Evolutionary conservation across 139 green algal species (phyloP).

Genomic region (Asterochloris erici): DNA sequence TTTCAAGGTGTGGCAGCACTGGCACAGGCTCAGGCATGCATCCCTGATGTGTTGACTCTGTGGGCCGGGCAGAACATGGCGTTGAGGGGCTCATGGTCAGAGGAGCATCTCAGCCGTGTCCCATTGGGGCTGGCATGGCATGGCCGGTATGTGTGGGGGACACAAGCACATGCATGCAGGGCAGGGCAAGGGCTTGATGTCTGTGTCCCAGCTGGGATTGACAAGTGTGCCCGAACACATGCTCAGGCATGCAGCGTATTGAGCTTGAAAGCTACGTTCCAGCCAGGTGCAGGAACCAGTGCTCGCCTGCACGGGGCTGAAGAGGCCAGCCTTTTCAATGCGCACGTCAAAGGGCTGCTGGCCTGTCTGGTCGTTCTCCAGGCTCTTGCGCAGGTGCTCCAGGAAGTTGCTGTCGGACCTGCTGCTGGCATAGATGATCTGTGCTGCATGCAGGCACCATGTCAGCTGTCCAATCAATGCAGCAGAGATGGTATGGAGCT

Average conservation of each 20-base stretch:
- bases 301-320: conserved; percentile 17
- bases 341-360: conserved; percentile 19
- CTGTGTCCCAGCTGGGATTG: no score
- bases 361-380: neutral
- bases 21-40: neutral
- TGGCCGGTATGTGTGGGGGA: no score
- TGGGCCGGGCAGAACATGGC: no score
- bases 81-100: no score
- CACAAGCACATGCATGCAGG: no score
- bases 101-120: no score
- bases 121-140: no score
- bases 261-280: conserved; percentile 6
- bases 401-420: conserved; percentile 44
- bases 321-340: conserved; percentile 28
- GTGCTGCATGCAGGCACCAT: neutral
- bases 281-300: conserved; percentile 15
- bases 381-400: conserved; percentile 18
- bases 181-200: no score
- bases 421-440: conserved; percentile 47
- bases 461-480: neutral
- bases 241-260: no score
- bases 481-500: neutral
- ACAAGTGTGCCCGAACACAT: no score
- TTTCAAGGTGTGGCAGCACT: conserved; percentile 6
- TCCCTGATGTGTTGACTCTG: no score